Conservation (phyloP, 73 alveolate species). For the Stentor roeselii region DNA sequence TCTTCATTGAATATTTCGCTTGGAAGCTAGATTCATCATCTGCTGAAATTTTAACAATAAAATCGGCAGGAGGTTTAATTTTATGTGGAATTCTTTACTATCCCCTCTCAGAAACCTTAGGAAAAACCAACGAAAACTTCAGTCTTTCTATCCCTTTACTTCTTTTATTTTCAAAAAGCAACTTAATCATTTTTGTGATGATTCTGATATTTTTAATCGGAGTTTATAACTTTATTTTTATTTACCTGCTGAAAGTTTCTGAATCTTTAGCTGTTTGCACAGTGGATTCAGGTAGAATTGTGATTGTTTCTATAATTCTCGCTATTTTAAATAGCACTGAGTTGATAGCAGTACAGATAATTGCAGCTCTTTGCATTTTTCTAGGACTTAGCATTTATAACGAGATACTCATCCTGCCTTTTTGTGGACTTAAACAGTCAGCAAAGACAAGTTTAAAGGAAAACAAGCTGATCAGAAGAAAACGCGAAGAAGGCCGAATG, state of each 20-base stretch:
- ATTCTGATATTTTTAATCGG: not conserved
- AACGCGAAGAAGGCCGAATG: not conserved
- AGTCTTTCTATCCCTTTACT: not conserved
- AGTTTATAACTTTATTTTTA: not conserved
- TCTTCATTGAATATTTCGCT: not conserved
- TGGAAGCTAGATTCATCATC: not conserved
- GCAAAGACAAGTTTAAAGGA: not conserved
- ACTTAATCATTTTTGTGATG: not conserved
- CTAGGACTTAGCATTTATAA: not conserved
- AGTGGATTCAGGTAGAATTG: not conserved
- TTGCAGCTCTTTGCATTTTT: not conserved
- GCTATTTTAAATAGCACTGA: not conserved
- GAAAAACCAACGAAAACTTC: too few species aligned
- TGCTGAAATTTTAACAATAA: not conserved
- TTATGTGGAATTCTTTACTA: not conserved
- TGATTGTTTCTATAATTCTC: not conserved
- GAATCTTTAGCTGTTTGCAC: slow-evolving; percentile 4
- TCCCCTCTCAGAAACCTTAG: not conserved
- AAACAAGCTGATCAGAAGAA: not conserved
- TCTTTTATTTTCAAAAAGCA: too few species aligned
- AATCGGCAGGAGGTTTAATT: not conserved
- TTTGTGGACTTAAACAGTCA: not conserved
- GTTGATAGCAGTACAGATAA: not conserved
- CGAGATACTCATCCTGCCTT: not conserved
- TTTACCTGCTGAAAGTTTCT: not conserved